Percentiles rank a stretch among this genome's conserved stretches.
Evolutionary conservation across 208 protist species (phyloP).

Genomic region (Leishmania amazonensis): DNA sequence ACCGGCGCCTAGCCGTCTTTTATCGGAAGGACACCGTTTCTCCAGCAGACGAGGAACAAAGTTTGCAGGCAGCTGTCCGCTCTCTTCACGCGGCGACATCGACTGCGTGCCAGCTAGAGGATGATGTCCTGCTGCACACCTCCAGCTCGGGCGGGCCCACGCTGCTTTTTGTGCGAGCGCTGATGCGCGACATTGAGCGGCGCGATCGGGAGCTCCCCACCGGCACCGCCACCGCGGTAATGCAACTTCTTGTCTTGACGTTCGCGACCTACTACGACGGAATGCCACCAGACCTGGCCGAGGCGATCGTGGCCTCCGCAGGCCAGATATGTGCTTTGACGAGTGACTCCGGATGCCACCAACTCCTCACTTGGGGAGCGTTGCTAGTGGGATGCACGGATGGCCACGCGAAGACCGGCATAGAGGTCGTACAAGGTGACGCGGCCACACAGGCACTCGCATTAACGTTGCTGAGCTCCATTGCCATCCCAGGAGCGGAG

Average conservation of each 20-base stretch:
- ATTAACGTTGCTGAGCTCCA: not conserved
- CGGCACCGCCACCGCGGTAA: constrained; percentile 18
- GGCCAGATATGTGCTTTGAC: constrained; percentile 11
- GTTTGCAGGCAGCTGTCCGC: constrained; percentile 1
- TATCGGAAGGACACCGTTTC: not conserved
- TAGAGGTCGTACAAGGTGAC: not conserved
- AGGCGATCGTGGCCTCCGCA: constrained; percentile 3
- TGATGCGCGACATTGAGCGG: constrained; percentile 2
- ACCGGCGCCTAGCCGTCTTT: constrained; percentile 7
- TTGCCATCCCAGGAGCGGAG: not conserved
- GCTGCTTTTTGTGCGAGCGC: not conserved
- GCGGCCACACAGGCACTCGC: not conserved
- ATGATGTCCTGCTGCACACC: not conserved
- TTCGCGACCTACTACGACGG: not conserved
- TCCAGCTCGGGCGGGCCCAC: not conserved
- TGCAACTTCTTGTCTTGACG: constrained; percentile 12
- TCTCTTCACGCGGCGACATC: not conserved
- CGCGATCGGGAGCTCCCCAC: constrained; percentile 3
- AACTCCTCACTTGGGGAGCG: constrained; percentile 10
- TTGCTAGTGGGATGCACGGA: not conserved
- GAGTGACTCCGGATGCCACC: constrained; percentile 4
- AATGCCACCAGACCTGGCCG: not conserved
- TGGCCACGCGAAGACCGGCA: not conserved
- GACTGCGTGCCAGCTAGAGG: not conserved
- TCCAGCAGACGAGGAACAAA: constrained; percentile 1